These are phyloP conservation scores for Heterobasidion occidentale DNA, from an alignment of 1,284 basidiomycete species.

Conservation along the genomic window DNA sequence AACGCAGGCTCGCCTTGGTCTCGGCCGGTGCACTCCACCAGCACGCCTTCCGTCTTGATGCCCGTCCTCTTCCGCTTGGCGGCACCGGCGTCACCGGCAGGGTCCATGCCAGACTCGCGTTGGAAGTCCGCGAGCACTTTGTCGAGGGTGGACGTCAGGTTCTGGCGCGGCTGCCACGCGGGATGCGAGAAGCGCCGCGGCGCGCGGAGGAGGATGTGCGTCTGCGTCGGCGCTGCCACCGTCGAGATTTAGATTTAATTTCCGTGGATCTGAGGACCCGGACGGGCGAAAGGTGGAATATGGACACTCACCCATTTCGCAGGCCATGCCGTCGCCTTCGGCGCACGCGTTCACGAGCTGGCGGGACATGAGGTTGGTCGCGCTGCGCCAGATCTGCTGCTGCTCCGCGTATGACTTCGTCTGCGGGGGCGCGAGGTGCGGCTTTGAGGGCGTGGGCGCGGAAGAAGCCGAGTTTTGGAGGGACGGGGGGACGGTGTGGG, in stretches of 20 bases:
- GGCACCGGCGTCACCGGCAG: background rate
- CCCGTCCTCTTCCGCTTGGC: slow-evolving; percentile 17
- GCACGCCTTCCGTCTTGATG: slow-evolving; percentile 49
- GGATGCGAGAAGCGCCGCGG: slow-evolving; percentile 65
- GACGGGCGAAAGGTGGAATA: no score
- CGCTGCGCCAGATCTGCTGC: slow-evolving; percentile 38
- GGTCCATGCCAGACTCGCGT: slow-evolving; percentile 24
- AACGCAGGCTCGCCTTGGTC: background rate
- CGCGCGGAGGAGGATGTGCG: slow-evolving; percentile 61
- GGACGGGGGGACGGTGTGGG: slow-evolving; percentile 11
- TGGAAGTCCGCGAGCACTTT: slow-evolving; percentile 27
- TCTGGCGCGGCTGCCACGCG: slow-evolving; percentile 67
- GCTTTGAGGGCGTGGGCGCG: slow-evolving; percentile 9
- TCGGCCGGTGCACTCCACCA: slow-evolving; percentile 32
- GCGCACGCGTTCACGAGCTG: slow-evolving; percentile 46
- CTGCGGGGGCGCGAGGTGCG: slow-evolving; percentile 15
- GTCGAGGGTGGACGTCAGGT: slow-evolving; percentile 28
- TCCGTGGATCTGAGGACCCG: background rate
- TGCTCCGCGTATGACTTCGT: slow-evolving; percentile 29
- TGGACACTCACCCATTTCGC: slow-evolving; percentile 46
- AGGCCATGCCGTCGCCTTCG: slow-evolving; percentile 50
- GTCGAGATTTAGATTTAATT: background rate
- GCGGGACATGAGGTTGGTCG: slow-evolving; percentile 54
- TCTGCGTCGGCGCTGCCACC: slow-evolving; percentile 54
- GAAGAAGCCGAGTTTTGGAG: slow-evolving; percentile 4